Evolutionary conservation across 2,329 filamentous ascomycete genomes (phyloP).

Genomic region (Trichophyton schoenleinii): DNA sequence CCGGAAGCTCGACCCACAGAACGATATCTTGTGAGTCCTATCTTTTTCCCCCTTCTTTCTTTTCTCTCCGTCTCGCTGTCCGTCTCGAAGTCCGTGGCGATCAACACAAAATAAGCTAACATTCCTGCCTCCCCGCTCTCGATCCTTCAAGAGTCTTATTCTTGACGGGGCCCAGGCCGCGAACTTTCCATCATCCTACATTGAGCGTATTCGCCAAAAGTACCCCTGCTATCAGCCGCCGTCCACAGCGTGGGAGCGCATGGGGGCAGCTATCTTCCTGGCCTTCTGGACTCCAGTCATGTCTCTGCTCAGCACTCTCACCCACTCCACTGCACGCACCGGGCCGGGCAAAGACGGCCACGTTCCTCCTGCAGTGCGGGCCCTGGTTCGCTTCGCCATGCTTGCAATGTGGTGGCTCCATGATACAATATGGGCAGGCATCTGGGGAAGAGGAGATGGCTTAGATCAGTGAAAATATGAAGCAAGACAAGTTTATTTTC

Average conservation of each 20-base stretch:
- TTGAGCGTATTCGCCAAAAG: neutral
- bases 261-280: constrained; percentile 3
- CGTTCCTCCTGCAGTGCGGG: neutral
- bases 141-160: neutral
- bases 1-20: neutral
- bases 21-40: neutral
- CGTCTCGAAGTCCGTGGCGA: neutral
- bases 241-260: neutral
- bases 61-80: neutral
- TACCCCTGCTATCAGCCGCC: constrained; percentile 3
- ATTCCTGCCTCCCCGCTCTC: neutral
- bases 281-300: constrained; percentile 5
- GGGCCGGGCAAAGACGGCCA: constrained; percentile 1
- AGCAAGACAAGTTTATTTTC: too few species aligned
- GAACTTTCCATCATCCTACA: neutral
- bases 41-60: neutral
- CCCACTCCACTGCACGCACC: neutral
- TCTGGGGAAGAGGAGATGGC: constrained; percentile 2
- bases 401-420: constrained; percentile 6
- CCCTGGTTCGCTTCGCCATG: constrained; percentile 2
- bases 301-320: neutral
- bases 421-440: neutral
- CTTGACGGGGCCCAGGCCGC: neutral
- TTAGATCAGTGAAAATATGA: neutral
- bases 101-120: neutral